These are phyloP conservation scores for Phytophthora syringae DNA, from an alignment of 352 stramenopile genomes.

Conservation along the genomic window DNA sequence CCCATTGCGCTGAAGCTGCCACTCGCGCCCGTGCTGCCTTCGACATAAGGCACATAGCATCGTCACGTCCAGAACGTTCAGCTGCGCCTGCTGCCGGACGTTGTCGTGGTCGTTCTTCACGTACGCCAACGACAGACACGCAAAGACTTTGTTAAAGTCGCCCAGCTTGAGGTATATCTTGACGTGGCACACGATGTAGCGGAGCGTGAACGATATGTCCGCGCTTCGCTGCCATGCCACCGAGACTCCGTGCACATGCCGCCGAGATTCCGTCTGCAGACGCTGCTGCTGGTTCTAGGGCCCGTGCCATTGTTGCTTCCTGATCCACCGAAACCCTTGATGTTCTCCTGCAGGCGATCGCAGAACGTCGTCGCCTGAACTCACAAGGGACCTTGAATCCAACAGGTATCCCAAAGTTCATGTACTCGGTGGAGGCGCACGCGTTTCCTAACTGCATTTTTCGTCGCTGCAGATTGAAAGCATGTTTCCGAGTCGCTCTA, in stretches of 20 bases:
- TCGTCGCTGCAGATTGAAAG: too few species aligned
- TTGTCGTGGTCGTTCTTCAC: conserved; percentile 80
- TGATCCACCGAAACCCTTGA: conserved; percentile 56
- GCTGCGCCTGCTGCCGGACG: conserved; percentile 63
- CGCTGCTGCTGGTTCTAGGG: conserved; percentile 49
- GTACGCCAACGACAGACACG: conserved; percentile 82
- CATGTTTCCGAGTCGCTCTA: too few species aligned
- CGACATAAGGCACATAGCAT: conserved; percentile 63
- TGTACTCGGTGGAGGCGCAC: too few species aligned
- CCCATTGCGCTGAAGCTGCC: conserved; percentile 20
- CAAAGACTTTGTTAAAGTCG: conserved; percentile 63
- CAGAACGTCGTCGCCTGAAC: conserved; percentile 81
- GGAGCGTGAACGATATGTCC: conserved; percentile 81
- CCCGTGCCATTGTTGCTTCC: conserved; percentile 54
- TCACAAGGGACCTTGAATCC: too few species aligned
- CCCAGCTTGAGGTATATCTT: conserved; percentile 67
- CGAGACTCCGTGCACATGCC: conserved; percentile 60
- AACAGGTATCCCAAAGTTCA: too few species aligned
- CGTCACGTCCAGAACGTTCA: conserved; percentile 71
- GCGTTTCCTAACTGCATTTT: too few species aligned
- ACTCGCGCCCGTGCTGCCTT: conserved; percentile 60
- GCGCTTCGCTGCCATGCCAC: conserved; percentile 76
- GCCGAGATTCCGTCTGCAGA: too few species aligned
- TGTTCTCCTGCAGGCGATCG: conserved; percentile 74
- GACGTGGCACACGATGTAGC: conserved; percentile 71